Base-by-base conservation (phyloP, 352 stramenopile species). In the Vaucheria bursata region DNA sequence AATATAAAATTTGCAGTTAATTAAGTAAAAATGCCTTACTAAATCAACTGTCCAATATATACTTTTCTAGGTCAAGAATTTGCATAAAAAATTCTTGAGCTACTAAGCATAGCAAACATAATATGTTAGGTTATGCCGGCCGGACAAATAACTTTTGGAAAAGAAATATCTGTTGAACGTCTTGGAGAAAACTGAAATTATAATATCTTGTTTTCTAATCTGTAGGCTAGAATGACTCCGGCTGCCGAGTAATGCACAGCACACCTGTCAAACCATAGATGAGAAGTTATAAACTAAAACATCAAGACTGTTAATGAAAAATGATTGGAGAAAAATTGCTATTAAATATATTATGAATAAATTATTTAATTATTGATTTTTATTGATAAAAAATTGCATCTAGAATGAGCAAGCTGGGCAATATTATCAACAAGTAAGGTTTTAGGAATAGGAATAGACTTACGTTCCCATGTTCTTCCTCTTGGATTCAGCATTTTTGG, bases 201-300 rank as follows among this genome's bases (percentile, higher is more conserved):
- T n/a, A n/a, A n/a, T n/a, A n/a, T n/a, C n/a, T n/a, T n/a, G n/a
- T n/a, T n/a, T n/a, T n/a, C n/a, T n/a, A n/a, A n/a, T n/a, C n/a
- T n/a, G n/a, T n/a, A n/a, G n/a, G n/a, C n/a, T n/a, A 68, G 2
- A 73, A 29, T 34, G 92, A 94, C 85, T 97, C 97, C 18, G 94
- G 94, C 85, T 98, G 94, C 25, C 92, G 87, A 45, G 94, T 98
- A 40, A 97, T 86, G 52, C 91, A 93, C 37, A 98, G 86, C 75
- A 98, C 92, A 40, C 94, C 89, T 83, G 97, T 92, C 92, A 92
- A 98, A 37, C 6, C 29, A 25, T 1, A 38, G 18, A 8, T 8
- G 18, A 6, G 59, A 34, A 35, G 29, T 45, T 8, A 29, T 31
- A 40, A n/a, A 12, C 18, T 7, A 35, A 36, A 29, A 40, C 33